Percentiles rank a stretch among this genome's conserved stretches.
These are phyloP conservation scores for Coemansia sp. DNA, from an alignment of 192 early-diverging fungal genomes.

Conservation along the genomic window DNA sequence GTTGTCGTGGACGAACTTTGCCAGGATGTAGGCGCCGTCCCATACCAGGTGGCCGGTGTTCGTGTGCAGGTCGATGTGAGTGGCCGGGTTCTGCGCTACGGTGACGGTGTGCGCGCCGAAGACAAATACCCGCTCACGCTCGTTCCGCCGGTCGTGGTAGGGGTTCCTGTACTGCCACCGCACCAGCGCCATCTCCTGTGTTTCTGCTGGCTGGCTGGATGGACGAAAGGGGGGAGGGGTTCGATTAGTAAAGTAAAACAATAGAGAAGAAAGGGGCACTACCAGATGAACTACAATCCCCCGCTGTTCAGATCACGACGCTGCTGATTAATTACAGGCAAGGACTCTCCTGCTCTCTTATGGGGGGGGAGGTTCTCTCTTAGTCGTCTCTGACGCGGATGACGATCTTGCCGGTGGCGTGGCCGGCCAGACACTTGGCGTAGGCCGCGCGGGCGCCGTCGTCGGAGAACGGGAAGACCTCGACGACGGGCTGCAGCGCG, in stretches of 20 bases:
- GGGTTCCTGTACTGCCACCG: conserved; percentile 33
- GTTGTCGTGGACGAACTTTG: conserved; percentile 15
- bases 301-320: too few species aligned
- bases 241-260: too few species aligned
- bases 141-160: conserved; percentile 12
- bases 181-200: conserved; percentile 13
- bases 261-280: too few species aligned
- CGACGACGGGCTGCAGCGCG: conserved; percentile 42
- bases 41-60: conserved; percentile 34
- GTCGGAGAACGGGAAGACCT: conserved; percentile 42
- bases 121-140: conserved; percentile 14
- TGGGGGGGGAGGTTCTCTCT: too few species aligned
- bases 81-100: conserved; percentile 13
- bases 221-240: too few species aligned
- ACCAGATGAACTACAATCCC: too few species aligned
- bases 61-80: conserved; percentile 12
- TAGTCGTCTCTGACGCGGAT: conserved; percentile 39
- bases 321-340: too few species aligned
- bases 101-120: conserved; percentile 24
- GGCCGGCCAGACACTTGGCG: conserved; percentile 38
- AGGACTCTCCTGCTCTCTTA: too few species aligned
- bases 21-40: conserved; percentile 33
- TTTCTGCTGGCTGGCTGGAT: background rate
- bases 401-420: conserved; percentile 56
- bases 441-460: conserved; percentile 48